A percentile compares a stretch with the other conserved stretches of the same genome.
These are phyloP conservation scores for Thelonectria rubi DNA, from an alignment of 2,329 filamentous ascomycete species.

Conservation along the genomic window DNA sequence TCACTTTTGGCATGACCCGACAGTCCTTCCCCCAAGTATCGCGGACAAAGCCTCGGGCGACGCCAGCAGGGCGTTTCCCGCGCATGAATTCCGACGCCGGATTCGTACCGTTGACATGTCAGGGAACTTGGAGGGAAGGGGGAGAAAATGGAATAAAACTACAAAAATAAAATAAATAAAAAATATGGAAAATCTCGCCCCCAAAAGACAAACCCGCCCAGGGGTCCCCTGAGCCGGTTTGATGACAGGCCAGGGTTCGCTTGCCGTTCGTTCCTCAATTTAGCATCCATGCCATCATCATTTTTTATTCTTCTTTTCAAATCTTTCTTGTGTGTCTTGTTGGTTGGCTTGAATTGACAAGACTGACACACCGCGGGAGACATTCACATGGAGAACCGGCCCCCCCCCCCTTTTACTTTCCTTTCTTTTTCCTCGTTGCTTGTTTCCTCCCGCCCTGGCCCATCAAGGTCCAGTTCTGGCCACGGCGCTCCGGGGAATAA, in stretches of 20 bases:
- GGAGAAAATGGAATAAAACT: neutral
- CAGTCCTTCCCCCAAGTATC: no score
- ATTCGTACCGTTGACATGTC: slow-evolving; percentile 13
- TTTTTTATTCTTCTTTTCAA: no score
- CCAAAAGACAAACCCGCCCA: slow-evolving; percentile 4
- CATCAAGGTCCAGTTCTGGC: no score
- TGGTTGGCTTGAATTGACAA: no score
- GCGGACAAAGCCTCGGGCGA: no score
- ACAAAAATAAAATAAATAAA: no score
- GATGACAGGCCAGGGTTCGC: slow-evolving; percentile 20
- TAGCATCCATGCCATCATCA: no score
- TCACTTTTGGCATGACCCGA: no score
- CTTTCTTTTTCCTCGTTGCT: neutral
- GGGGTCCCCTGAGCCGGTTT: slow-evolving; percentile 14
- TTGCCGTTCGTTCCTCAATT: slow-evolving; percentile 2
- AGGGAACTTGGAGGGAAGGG: neutral
- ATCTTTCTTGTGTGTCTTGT: no score
- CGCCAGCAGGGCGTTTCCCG: neutral
- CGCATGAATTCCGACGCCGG: slow-evolving; percentile 6
- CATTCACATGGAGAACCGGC: no score
- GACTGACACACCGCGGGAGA: neutral
- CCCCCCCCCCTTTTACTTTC: no score
- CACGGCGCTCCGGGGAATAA: neutral
- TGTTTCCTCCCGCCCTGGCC: no score
- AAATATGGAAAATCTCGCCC: neutral